Evolutionary conservation across 768 basidiomycete species (phyloP), one percentile per base, ranked within the genome.

Genomic region (Trametes maxima): DNA sequence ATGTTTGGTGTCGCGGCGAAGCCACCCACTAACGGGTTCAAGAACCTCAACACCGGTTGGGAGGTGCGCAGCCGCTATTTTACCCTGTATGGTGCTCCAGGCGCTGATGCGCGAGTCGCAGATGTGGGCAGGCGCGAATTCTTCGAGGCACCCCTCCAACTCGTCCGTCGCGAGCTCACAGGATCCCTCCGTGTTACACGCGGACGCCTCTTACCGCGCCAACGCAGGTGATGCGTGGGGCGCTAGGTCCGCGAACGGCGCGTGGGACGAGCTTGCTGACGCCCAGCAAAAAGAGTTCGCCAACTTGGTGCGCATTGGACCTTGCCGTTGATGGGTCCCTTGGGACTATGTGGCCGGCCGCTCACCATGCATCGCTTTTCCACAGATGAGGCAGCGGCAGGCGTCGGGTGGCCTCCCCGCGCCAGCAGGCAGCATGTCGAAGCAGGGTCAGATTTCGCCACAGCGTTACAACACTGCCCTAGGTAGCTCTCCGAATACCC

Each of bases 21-120:
- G 72, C 73, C 78, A 46, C 74, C 80, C n/a, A 69, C 78, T 0
- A 78, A 72, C 28, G 73, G 78, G 14, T 75, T 85, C 57, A 85
- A 86, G 68, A 72, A 75, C 33, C 77, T 86, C 43, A 84, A 80
- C 71, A 76, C 85, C 51, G 84, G 87, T 45, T 89, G 88, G 88
- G 86, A 88, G 82, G 88, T 84, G 57, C 49, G 82, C 76, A 59
- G 48, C 54, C 56, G 56, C 65, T 53, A 22, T 50, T 36, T 28
- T 57, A 56, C 36, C 52, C 54, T 43, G 39, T 43, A 45, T 66
- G 36, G 33, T 13, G 39, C 45, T 33, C 24, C 22, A 43, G 37
- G 43, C 47, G 54, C 57, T 62, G 56, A 55, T 64, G 22, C 62
- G 50, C 59, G 60, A 65, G 64, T 67, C 28, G 28, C 28, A 88